These are phyloP conservation scores for Cetraspora pellucida DNA, from an alignment of 192 early-diverging fungal genomes.

Conservation along the genomic window DNA sequence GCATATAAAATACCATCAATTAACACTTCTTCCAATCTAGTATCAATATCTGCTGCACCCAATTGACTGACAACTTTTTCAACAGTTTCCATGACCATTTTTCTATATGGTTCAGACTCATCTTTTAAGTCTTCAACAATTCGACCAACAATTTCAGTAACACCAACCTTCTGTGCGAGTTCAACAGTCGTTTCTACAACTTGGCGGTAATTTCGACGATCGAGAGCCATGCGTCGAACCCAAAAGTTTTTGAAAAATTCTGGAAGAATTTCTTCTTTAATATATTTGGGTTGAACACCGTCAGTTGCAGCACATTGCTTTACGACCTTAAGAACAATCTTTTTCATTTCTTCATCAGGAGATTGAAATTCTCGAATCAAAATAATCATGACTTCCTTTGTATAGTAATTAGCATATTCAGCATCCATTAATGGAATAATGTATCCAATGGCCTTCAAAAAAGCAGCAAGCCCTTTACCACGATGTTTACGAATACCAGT, in stretches of 20 bases:
- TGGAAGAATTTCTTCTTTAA: slow-evolving; percentile 89
- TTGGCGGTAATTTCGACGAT: slow-evolving; percentile 89
- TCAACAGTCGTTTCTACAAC: slow-evolving; percentile 97
- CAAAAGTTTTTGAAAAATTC: slow-evolving; percentile 97
- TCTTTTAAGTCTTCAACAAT: slow-evolving; percentile 95
- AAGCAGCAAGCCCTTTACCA: slow-evolving; percentile 94
- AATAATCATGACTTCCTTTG: slow-evolving; percentile 90
- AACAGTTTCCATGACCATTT: slow-evolving; percentile 98
- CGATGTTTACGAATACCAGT: slow-evolving; percentile 92
- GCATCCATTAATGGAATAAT: slow-evolving; percentile 98
- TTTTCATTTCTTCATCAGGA: slow-evolving; percentile 98
- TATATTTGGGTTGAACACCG: slow-evolving; percentile 83
- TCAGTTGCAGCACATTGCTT: slow-evolving; percentile 96
- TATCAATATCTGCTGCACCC: slow-evolving; percentile 91
- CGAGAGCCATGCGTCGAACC: slow-evolving; percentile 96
- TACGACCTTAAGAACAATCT: slow-evolving; percentile 96
- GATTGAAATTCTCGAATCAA: slow-evolving; percentile 96
- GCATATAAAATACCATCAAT: slow-evolving; percentile 97
- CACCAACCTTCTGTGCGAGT: slow-evolving; percentile 90
- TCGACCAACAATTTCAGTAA: slow-evolving; percentile 82
- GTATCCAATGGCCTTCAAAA: slow-evolving; percentile 98
- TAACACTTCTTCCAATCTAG: slow-evolving; percentile 88
- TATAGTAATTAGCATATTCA: slow-evolving; percentile 93
- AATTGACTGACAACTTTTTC: slow-evolving; percentile 74
- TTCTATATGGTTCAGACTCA: slow-evolving; percentile 89